Evolutionary conservation across 768 basidiomycete species (phyloP), one percentile per base, ranked within the genome.

Genomic region (Mycena indigotica): DNA sequence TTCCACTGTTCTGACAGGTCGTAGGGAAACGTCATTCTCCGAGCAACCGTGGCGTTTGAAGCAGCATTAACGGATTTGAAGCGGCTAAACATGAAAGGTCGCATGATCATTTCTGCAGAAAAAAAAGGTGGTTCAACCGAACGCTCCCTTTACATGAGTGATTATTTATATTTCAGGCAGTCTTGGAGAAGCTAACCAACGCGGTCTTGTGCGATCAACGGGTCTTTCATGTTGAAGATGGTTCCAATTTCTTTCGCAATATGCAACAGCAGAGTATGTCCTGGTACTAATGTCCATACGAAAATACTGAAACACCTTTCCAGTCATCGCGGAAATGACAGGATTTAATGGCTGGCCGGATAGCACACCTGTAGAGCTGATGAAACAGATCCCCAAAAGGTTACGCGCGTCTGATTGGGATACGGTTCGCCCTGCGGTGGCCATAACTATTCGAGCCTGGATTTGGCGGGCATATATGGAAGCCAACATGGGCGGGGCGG

Each of bases 231-330:
- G 5, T n/a, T 21, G 46, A 48, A 6, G 5, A 6, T 21, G 55
- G 55, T 55, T 13, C 60, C 3, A 67, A 75, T 17, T 78, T 73
- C 66, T 53, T 77, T 6, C 63, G 70, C 0, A 70, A 69, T 51
- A 70, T 74, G 48, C 72, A 79, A 51, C 56, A 67, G 2, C 77
- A 79, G 67, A 65, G 79, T 80, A 53, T 24, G 56, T 39, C 2
- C 35, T 15, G 6, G 15, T 6, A 24, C 21, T 48, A 26, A 13
- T 23, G 6, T 13, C n/a, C 46, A 48, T 48, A 8, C 15, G 12
- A 48, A 28, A 24, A 28, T 4, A 26, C 21, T 28, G 23, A 24
- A 48, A 48, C 19, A 13, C 12, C 12, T 10, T 48, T 24, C 8
- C 8, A 77, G 77, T 73, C 29, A 58, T 63, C 26, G 69, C 75